A percentile compares a stretch with the other conserved stretches of the same genome.
These are phyloP conservation scores for Malassezia restricta DNA, from an alignment of 1,284 basidiomycete genomes.

Conservation along the genomic window DNA sequence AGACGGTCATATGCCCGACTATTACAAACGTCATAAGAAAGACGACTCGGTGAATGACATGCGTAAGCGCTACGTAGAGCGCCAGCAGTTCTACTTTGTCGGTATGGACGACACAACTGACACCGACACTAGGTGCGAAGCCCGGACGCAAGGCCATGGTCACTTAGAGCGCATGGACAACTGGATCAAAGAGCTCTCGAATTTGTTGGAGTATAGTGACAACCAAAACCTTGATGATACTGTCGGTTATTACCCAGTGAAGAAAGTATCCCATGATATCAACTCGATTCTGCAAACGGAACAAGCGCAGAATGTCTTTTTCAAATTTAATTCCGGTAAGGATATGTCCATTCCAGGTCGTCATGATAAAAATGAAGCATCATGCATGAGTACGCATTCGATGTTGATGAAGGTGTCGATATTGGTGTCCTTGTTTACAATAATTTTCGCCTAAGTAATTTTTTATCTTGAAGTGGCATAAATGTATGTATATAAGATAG, in stretches of 20 bases:
- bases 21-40: constrained; percentile 14
- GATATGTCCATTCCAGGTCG: neutral
- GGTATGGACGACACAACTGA: constrained; percentile 21
- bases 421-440: no score
- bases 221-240: constrained; percentile 16
- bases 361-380: no score
- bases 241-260: constrained; percentile 18
- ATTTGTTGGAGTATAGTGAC: constrained; percentile 14
- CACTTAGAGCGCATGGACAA: constrained; percentile 34
- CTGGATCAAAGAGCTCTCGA: constrained; percentile 28
- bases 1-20: constrained; percentile 26
- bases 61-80: constrained; percentile 18
- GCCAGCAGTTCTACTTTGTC: constrained; percentile 29
- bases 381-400: no score
- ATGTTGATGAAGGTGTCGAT: no score
- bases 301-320: constrained; percentile 7
- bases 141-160: constrained; percentile 24
- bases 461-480: neutral
- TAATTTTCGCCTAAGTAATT: no score
- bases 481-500: neutral
- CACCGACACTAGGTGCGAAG: constrained; percentile 22
- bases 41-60: constrained; percentile 4
- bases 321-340: neutral
- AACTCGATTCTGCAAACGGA: constrained; percentile 19
- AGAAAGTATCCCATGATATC: constrained; percentile 24